Evolutionary conservation across 2,329 filamentous ascomycete genomes (phyloP), one percentile per base, ranked within the genome.

Genomic region (Pseudocercospora macadamiae): DNA sequence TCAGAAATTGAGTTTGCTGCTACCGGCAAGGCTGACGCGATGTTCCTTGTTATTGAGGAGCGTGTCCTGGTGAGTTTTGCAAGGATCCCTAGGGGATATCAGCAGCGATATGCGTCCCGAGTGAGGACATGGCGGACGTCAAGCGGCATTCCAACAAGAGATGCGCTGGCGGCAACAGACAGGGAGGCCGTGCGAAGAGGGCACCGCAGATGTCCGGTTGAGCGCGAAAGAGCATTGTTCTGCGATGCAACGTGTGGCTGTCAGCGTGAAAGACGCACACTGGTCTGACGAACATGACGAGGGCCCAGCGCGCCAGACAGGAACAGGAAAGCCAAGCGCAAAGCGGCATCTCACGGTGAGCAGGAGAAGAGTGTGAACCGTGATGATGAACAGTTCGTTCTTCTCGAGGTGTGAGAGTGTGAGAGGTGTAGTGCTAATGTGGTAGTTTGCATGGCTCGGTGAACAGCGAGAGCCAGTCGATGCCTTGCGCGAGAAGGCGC

Each of bases 1-100:
- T 49, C 59, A 51, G 18, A 58, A n/a, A 58, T 44, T 55, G 54
- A 55, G n/a, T 58, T 55, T 48, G 36, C 26, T 26, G 45, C 45
- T 21, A 32, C 26, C 16, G 34, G 37, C 52, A 56, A 52, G 49
- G 54, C 49, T 61, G 59, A 61, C 55, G 59, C 59, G 37, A 58
- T 61, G 30, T 51, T 58, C 59, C 59, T 47, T 34, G 59, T 18
- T 53, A 32, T 10, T 37, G 28, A 47, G 42, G 21, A 21, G 42
- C 18, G 23, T 25, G 42, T 25, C 12, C 42, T 21, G 42, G 18
- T 45, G 42, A 25, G 28, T 12, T 21, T 16, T 10, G 39, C 39
- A 45, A 12, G 39, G 39, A 45, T 45, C 2, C 18, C 39, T n/a
- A 45, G 39, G 39, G 39, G 39, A 32, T 45, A 45, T 45, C 39